Conservation (phyloP, 441 rosid species). For the Erodium texanum region DNA sequence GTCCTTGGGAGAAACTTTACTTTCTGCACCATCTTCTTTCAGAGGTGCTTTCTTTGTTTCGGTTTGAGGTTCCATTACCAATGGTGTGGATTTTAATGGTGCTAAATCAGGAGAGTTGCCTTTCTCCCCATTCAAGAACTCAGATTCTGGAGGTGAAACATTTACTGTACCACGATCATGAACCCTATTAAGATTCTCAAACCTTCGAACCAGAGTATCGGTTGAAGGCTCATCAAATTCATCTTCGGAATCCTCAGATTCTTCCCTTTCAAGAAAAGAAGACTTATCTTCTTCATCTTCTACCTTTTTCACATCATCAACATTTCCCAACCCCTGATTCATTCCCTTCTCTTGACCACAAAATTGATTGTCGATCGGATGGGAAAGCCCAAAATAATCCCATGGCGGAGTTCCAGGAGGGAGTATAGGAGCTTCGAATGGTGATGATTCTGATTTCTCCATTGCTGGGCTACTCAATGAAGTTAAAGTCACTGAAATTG, state of each 20-base stretch:
- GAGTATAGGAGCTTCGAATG: constrained; percentile 36
- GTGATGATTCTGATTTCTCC: constrained; percentile 21
- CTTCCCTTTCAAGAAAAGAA: constrained; percentile 32
- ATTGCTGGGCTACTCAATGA: neutral
- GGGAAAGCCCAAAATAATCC: constrained; percentile 78
- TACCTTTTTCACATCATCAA: constrained; percentile 39
- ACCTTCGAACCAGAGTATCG: constrained; percentile 68
- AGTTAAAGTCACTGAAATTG: constrained; percentile 31
- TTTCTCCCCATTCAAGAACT: constrained; percentile 40
- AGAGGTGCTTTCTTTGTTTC: constrained; percentile 30
- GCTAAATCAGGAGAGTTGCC: constrained; percentile 59
- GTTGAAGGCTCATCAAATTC: constrained; percentile 69
- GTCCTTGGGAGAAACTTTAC: constrained; percentile 58
- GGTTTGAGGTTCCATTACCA: constrained; percentile 24
- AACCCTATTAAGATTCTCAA: constrained; percentile 64
- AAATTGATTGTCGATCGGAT: constrained; percentile 54
- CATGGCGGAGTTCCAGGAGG: constrained; percentile 58
- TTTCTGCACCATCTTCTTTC: constrained; percentile 38
- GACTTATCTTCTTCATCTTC: constrained; percentile 59
- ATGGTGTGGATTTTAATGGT: constrained; percentile 43
- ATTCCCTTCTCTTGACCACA: constrained; percentile 41
- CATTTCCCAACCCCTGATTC: constrained; percentile 33
- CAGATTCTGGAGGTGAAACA: constrained; percentile 47
- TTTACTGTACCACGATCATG: constrained; percentile 12
- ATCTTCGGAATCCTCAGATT: constrained; percentile 58